Evolutionary conservation across 495 filamentous ascomycete species (phyloP), one percentile per base, ranked within the genome.

Genomic region (Penicillium crystallinum): DNA sequence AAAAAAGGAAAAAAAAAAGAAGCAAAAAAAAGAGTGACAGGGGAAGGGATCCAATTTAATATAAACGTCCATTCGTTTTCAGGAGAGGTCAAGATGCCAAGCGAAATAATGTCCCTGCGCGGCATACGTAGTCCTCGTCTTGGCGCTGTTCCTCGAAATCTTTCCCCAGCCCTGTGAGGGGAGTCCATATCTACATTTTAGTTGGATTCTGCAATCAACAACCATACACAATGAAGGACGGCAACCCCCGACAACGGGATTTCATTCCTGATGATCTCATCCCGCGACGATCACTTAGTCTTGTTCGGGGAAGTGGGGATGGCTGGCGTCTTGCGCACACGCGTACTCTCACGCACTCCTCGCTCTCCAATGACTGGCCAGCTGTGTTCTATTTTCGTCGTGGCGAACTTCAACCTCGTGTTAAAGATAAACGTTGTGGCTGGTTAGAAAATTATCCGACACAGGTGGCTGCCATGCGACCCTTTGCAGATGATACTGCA

Each of bases 251-350:
- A 38, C 46, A 38, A 48, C 34, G 48, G 37, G 22, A 14, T 23
- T 42, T 34, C 44, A 39, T 50, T 50, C 25, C 27, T 11, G 6
- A 35, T 50, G 48, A 50, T 41, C 23, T 50, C 48, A 50, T 50
- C 19, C 48, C 48, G 25, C 12, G 48, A 42, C 21, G 48, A 42
- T 50, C 48, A 50, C 17, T 42, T 50, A 50, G 19, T 25, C 48
- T 41, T 2, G n/a, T 50, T 42, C n/a, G n/a, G 48, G 48, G 29
- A 50, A 23, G 37, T 42, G 48, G 47, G 48, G 38, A 6, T 25
- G 33, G 46, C 3, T 22, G 12, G 15, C 46, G 11, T 42, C 48
- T 50, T 42, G 34, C 37, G 48, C 36, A 50, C 36, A 31, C 38
- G 37, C 48, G 18, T 50, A 50, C 23, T 27, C 23, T n/a, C n/a